Evolutionary conservation across 2,329 filamentous ascomycete species (phyloP), one percentile per base, ranked within the genome.

Genomic region (Colletotrichum eleusines): DNA sequence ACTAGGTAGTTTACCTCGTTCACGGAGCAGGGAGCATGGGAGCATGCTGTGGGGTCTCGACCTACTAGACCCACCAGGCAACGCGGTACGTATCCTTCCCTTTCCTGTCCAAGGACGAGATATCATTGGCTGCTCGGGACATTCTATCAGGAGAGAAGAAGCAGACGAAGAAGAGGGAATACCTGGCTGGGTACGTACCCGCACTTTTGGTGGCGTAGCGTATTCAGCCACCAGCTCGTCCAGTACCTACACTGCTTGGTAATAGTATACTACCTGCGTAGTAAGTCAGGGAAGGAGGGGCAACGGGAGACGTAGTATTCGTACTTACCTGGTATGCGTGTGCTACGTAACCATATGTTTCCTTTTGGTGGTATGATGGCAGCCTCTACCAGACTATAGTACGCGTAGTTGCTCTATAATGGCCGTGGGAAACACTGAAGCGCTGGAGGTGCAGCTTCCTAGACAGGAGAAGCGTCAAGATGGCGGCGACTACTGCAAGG

Each of bases 401-500:
- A 35, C 33, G 11, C 33, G 6, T 35, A n/a, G n/a, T 54, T 33
- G 31, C 48, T 48, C 14, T 64, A 40, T 53, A 68, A 59, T 28
- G 40, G 65, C 53, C 44, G 44, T 57, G 54, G 51, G 68, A 60
- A 50, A 44, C 60, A 23, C 26, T 54, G 60, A 33, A 71, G 64
- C 69, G 69, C 69, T 61, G 12, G 58, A 71, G 63, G 35, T 68
- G 68, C 68, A 71, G 68, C 64, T 63, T 71, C 44, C 69, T 69
- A 71, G 64, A 69, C 69, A 69, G 65, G 54, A 69, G 44, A 71
- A 58, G 65, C 69, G 63, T 59, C 58, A 59, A 58, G 46, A 64
- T 38, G 69, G 48, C 65, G 66, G 69, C 42, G 35, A 48, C 69
- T 72, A 72, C 69, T 72, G 69, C 69, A 72, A 72, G 69, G 69